Evolutionary conservation across 257 asterid species (phyloP), one percentile per base, ranked within the genome.

Genomic region (Prunella vulgaris): DNA sequence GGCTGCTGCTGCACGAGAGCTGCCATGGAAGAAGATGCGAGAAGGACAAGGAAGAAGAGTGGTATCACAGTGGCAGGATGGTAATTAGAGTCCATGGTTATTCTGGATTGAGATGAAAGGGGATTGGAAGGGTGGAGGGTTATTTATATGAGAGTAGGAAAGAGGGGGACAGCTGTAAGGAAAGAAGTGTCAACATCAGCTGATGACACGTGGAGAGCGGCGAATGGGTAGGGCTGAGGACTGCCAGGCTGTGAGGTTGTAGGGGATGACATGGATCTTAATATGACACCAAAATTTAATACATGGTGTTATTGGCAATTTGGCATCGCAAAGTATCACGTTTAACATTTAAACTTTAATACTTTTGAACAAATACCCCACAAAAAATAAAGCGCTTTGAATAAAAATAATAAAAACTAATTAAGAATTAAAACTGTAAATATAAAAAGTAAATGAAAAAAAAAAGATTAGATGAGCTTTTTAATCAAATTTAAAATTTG

Each of bases 1-100:
- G 92, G 95, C 63, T 82, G 90, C 63, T 88, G 75, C 79, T 84
- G 48, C 22, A 88, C 92, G 5, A 88, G 65, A 28, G 81, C 84
- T 13, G 88, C 92, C 79, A 46, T 80, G 32, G 88, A 76, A 3
- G 83, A 5, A 15, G 87, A 52, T 37, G 64, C 1, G 37, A 67
- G 17, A 57, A 83, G 17, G 61, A 74, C 2, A 68, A 81, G 52
- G 37, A 70, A 37, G n/a, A 77, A 1, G 61, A 53, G 22, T 52
- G 33, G 44, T 8, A 0, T 35, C 40, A 27, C 4, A n/a, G 80
- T 61, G 74, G 84, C 69, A 69, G 25, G 70, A 68, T 1, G 5
- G 91, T 63, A 65, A 69, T 64, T 76, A 1, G 66, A 48, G 10
- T 64, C 77, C 90, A 85, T 84, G 18, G 24, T 13, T 2, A 5